Conservation (phyloP, 1,139 yeast genomes). For the Yamadazyma atlantica region DNA sequence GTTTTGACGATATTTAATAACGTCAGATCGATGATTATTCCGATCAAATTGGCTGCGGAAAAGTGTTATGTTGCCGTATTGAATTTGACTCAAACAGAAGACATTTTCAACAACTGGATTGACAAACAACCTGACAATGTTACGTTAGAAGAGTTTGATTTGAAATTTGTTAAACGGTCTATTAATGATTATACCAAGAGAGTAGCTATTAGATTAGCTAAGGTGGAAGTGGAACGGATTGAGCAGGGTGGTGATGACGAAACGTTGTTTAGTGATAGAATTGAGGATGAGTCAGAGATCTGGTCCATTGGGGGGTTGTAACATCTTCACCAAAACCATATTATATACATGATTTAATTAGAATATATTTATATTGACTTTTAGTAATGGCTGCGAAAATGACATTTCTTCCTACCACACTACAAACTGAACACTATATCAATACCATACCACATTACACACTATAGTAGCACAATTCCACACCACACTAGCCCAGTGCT, state of each 20-base stretch:
- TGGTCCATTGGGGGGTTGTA: constrained; percentile 85
- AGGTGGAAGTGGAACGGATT: constrained; percentile 80
- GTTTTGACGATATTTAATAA: constrained; percentile 79
- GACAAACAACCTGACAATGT: constrained; percentile 23
- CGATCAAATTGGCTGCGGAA: constrained; percentile 93
- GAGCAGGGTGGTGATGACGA: constrained; percentile 92
- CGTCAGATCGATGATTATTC: constrained; percentile 82
- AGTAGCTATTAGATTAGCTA: constrained; percentile 80
- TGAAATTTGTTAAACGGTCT: constrained; percentile 65
- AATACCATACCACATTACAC: too few relatives aligned
- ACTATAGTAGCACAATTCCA: too few relatives aligned
- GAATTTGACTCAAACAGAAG: constrained; percentile 68
- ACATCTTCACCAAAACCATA: constrained; percentile 3
- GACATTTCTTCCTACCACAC: too few relatives aligned
- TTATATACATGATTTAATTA: too few relatives aligned
- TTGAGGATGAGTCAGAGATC: constrained; percentile 82
- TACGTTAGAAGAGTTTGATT: constrained; percentile 40
- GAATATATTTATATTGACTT: too few relatives aligned
- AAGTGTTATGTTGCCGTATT: constrained; percentile 80
- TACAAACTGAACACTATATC: too few relatives aligned
- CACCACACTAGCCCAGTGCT: too few relatives aligned
- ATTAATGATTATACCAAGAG: constrained; percentile 85
- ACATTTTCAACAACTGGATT: constrained; percentile 69
- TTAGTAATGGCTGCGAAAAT: too few relatives aligned
- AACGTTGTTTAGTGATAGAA: constrained; percentile 77